Conservation (phyloP, 2,329 filamentous ascomycete species). For the Aspergillus sp. region DNA sequence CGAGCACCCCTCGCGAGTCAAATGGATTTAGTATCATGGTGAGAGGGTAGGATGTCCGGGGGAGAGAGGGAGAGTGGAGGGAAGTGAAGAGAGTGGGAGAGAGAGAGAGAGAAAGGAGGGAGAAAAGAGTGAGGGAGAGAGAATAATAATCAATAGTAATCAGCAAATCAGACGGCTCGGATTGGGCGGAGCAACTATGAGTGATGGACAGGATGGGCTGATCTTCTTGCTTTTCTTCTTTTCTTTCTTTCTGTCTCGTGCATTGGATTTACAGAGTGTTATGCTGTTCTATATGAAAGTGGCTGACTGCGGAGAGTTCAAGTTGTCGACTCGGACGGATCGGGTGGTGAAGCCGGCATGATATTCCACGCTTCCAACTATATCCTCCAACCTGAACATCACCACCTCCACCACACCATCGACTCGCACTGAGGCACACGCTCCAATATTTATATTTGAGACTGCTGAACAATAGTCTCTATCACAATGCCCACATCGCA, state of each 20-base stretch:
- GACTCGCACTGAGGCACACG: background rate
- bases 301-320: too few species aligned
- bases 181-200: slow-evolving; percentile 9
- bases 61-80: background rate
- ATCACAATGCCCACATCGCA: background rate
- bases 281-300: too few species aligned
- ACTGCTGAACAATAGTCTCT: background rate
- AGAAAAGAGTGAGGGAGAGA: slow-evolving; percentile 3
- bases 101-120: slow-evolving; percentile 10
- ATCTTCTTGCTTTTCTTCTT: too few species aligned
- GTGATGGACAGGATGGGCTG: too few species aligned
- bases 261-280: too few species aligned
- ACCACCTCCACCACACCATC: background rate
- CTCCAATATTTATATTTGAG: background rate
- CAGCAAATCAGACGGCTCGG: slow-evolving; percentile 7
- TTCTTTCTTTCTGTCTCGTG: too few species aligned
- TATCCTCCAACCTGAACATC: too few species aligned
- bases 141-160: background rate
- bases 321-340: too few species aligned
- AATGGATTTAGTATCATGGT: slow-evolving; percentile 17
- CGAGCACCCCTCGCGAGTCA: slow-evolving; percentile 19
- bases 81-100: background rate
- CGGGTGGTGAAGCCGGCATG: too few species aligned
- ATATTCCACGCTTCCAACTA: too few species aligned
- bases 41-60: slow-evolving; percentile 1